Evolutionary conservation across 176 grass and related monocot genomes (phyloP).

Genomic region (Oryza coarctata): DNA sequence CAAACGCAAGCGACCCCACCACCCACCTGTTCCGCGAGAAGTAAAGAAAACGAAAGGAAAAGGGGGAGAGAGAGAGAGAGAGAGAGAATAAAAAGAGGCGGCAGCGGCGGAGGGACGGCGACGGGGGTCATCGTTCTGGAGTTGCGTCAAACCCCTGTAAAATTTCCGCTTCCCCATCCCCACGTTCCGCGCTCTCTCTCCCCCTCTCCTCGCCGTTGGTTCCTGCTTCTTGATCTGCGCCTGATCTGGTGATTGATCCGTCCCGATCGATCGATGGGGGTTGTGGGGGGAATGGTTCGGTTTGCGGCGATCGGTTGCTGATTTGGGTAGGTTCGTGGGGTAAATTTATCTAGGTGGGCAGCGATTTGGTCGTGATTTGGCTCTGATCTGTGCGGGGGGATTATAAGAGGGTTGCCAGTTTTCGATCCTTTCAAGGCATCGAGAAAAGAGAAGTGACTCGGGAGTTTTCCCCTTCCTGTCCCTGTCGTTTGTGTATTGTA

Average conservation of each 20-base stretch:
- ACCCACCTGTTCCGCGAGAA: not conserved
- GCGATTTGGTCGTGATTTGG: not conserved
- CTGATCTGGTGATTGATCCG: not conserved
- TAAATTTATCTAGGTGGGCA: not conserved
- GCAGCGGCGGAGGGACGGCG: conserved; percentile 1
- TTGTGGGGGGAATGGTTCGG: not conserved
- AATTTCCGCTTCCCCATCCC: not conserved
- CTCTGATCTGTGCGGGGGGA: not conserved
- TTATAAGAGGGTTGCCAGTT: too few relatives aligned
- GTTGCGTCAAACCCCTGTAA: conserved; percentile 25
- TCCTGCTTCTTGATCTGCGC: not conserved
- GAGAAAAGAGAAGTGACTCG: not conserved
- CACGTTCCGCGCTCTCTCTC: too few relatives aligned
- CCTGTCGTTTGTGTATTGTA: not conserved
- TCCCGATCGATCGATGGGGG: not conserved
- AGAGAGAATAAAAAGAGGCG: too few relatives aligned
- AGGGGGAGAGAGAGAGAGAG: not conserved
- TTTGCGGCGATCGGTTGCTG: not conserved
- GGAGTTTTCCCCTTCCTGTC: not conserved
- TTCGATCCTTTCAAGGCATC: too few relatives aligned
- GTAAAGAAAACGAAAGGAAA: conserved; percentile 1
- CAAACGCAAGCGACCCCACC: too few relatives aligned
- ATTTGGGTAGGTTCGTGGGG: conserved; percentile 7
- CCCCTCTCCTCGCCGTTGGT: not conserved
- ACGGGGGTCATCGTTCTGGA: conserved; percentile 10